A percentile compares a stretch with the other conserved stretches of the same genome.
Evolutionary conservation across 139 green algal species (phyloP).

Genomic region (Astrephomene gubernaculifera): DNA sequence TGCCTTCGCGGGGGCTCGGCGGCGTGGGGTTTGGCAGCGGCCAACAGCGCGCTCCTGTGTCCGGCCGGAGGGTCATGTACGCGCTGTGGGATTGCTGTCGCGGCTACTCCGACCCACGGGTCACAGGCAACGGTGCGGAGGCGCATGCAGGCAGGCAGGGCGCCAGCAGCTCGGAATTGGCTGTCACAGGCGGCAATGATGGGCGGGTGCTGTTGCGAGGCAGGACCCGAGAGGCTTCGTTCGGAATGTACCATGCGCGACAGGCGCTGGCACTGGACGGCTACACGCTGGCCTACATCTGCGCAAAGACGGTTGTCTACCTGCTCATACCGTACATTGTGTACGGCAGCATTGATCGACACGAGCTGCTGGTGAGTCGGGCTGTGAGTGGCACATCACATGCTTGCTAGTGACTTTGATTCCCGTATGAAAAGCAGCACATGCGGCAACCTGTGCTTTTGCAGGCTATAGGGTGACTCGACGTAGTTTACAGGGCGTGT

Average conservation of each 20-base stretch:
- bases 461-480: no score
- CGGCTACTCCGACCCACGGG: constrained; percentile 19
- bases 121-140: no score
- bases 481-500: no score
- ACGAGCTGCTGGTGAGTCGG: constrained; percentile 23
- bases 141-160: no score
- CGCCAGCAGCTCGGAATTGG: no score
- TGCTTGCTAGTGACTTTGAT: no score
- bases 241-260: constrained; percentile 31
- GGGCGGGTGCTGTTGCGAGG: background rate
- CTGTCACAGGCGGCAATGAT: no score
- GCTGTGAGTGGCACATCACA: background rate
- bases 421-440: no score
- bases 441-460: no score
- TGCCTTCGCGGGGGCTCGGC: no score
- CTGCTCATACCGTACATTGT: background rate
- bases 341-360: background rate
- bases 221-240: background rate
- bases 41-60: background rate
- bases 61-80: background rate
- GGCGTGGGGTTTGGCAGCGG: no score
- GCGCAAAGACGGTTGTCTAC: constrained; percentile 19
- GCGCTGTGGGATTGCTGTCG: constrained; percentile 22
- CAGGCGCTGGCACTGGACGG: constrained; percentile 39
- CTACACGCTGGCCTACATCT: constrained; percentile 32